Evolutionary conservation across 257 asterid genomes (phyloP), one percentile per base, ranked within the genome.

Genomic region (Nicotiana knightiana): DNA sequence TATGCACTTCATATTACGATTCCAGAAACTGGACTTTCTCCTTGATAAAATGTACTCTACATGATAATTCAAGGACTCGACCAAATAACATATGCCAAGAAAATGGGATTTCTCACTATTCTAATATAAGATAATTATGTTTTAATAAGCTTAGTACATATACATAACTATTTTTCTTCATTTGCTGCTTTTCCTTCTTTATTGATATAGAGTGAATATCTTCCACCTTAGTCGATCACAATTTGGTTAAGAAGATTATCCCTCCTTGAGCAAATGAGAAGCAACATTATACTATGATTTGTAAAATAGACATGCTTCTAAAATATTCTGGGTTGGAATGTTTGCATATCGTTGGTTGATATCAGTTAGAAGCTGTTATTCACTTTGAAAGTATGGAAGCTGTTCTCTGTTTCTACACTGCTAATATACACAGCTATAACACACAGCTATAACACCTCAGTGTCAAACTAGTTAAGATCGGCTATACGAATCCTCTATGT

Each of bases 101-200:
- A 46, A 48, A 73, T 51, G 39, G 63, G 12, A 24, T 28, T 13
- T 73, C 53, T 24, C 51, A 37, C 51, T 73, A 48, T 24, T 73
- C 79, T 46, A 73, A 73, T 48, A 73, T 13, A 48, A 48, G 79
- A 48, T 51, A 58, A 48, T 48, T 73, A 30, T 10, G 17, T 51
- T 48, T 73, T 51, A 73, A 35, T 48, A 51, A 73, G 62, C 26
- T 15, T 26, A 26, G 39, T 73, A 37, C 79, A 26, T 48, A 13
- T 73, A 26, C 4, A 6, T 3, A n/a, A 26, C 24, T 73, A 24
- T 17, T 73, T 51, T 15, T 11, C 28, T 26, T 26, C 48, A 43
- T 39, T 73, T 48, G 77, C 81, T 81, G 75, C 58, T 86, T 84
- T 21, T 76, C 65, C 70, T 80, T 68, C 83, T 62, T 73, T 48